These are phyloP conservation scores for Cladosporium sp. DNA, from an alignment of 2,329 filamentous ascomycete genomes.

Conservation along the genomic window DNA sequence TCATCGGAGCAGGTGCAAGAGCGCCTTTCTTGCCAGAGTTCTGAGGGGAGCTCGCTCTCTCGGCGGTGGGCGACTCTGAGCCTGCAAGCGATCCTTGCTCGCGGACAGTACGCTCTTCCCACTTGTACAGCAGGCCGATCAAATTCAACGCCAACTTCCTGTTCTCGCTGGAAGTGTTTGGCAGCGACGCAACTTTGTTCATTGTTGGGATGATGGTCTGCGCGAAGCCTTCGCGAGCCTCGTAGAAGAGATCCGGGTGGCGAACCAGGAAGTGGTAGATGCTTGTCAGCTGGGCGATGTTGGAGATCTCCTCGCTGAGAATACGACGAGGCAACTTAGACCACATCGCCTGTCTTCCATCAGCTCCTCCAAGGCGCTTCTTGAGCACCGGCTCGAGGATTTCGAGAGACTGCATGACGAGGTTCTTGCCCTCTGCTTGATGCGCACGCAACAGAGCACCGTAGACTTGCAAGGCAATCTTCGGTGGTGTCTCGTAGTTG, in stretches of 20 bases:
- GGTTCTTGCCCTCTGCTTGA: constrained; percentile 85
- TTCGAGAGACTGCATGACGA: constrained; percentile 93
- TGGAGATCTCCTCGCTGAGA: constrained; percentile 88
- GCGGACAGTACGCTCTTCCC: constrained; percentile 80
- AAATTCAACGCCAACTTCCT: constrained; percentile 88
- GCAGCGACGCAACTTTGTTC: constrained; percentile 78
- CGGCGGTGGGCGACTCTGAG: constrained; percentile 22
- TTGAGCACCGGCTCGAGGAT: constrained; percentile 91
- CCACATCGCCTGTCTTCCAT: constrained; percentile 77
- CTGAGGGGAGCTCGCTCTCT: constrained; percentile 11
- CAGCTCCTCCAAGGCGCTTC: constrained; percentile 70
- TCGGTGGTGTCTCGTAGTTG: constrained; percentile 91
- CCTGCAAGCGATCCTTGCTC: constrained; percentile 43
- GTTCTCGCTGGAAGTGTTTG: constrained; percentile 82
- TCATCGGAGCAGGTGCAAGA: constrained; percentile 50
- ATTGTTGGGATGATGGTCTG: constrained; percentile 84
- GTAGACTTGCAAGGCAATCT: constrained; percentile 95
- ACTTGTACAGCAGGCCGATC: constrained; percentile 85
- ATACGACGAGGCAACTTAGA: constrained; percentile 86
- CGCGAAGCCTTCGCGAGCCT: constrained; percentile 87
- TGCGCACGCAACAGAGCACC: constrained; percentile 86
- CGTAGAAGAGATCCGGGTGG: constrained; percentile 91
- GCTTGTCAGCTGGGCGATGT: constrained; percentile 90
- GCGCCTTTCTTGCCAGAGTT: constrained; percentile 27
- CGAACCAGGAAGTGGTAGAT: constrained; percentile 96